A percentile compares a stretch with the other conserved stretches of the same genome.
Conservation (phyloP, 441 rosid species). For the Adansonia grandidieri region DNA sequence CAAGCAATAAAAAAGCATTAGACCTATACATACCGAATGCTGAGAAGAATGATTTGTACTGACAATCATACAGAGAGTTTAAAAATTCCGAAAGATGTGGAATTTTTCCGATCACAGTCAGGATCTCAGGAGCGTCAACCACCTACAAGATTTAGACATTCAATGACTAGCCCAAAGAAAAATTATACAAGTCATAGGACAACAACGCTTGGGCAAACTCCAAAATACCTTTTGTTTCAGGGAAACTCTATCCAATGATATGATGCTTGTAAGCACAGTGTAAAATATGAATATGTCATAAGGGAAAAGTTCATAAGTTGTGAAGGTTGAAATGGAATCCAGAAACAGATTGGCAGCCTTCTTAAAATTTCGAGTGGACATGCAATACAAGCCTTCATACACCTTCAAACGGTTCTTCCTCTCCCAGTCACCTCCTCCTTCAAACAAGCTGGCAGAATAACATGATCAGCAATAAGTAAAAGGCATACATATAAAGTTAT, state of each 20-base stretch:
- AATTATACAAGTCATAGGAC: conserved; percentile 19
- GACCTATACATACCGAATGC: conserved; percentile 70
- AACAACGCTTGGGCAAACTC: conserved; percentile 8
- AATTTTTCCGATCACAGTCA: conserved; percentile 96
- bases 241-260: conserved; percentile 94
- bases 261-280: conserved; percentile 93
- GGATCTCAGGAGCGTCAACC: conserved; percentile 98
- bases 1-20: neutral
- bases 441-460: conserved; percentile 74
- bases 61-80: conserved; percentile 90
- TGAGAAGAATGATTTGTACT: conserved; percentile 84
- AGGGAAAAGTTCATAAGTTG: conserved; percentile 94
- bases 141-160: conserved; percentile 58
- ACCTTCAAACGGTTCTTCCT: conserved; percentile 97
- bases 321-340: conserved; percentile 98
- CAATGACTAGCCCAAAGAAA: neutral
- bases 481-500: conserved; percentile 1
- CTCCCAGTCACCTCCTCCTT: conserved; percentile 99
- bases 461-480: conserved; percentile 15
- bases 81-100: conserved; percentile 87
- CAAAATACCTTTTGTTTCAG: conserved; percentile 85
- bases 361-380: conserved; percentile 88
- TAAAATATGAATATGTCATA: conserved; percentile 95
- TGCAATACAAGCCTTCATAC: conserved; percentile 93
- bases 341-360: conserved; percentile 87